A percentile compares a stretch with the other conserved stretches of the same genome.
These are phyloP conservation scores for Phaseolus lunatus DNA, from an alignment of 306 rosid genomes.

Conservation along the genomic window DNA sequence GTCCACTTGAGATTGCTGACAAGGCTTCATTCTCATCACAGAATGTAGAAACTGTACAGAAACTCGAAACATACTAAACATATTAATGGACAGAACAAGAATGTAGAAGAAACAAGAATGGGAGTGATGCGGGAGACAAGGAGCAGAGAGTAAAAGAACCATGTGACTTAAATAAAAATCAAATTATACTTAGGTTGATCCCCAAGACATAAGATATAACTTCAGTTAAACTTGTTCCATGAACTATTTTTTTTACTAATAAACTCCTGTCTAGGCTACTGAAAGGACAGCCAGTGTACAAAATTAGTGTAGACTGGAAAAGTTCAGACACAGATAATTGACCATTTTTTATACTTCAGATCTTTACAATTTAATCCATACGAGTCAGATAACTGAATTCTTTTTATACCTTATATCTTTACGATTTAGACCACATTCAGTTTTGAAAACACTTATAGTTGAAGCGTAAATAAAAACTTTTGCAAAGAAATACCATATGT, in stretches of 20 bases:
- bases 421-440: conserved; percentile 36
- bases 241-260: conserved; percentile 23
- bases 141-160: conserved; percentile 7
- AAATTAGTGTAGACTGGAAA: conserved; percentile 11
- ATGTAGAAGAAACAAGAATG: conserved; percentile 34
- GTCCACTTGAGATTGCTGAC: conserved; percentile 64
- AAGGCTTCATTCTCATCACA: conserved; percentile 73
- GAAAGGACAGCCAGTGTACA: conserved; percentile 26
- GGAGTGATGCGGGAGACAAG: conserved; percentile 3
- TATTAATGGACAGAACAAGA: conserved; percentile 21
- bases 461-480: conserved; percentile 27
- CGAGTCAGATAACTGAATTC: conserved; percentile 4
- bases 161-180: conserved; percentile 33
- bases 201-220: conserved; percentile 18
- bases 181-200: conserved; percentile 15
- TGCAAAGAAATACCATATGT: conserved; percentile 25
- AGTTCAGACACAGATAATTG: conserved; percentile 23
- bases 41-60: conserved; percentile 67
- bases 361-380: conserved; percentile 34
- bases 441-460: conserved; percentile 27
- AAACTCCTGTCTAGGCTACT: conserved; percentile 31
- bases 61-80: conserved; percentile 36
- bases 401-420: conserved; percentile 25
- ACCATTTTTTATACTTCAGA: conserved; percentile 29
- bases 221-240: conserved; percentile 12